These are phyloP conservation scores for Corymbia calophylla DNA, from an alignment of 441 rosid genomes.

Conservation along the genomic window DNA sequence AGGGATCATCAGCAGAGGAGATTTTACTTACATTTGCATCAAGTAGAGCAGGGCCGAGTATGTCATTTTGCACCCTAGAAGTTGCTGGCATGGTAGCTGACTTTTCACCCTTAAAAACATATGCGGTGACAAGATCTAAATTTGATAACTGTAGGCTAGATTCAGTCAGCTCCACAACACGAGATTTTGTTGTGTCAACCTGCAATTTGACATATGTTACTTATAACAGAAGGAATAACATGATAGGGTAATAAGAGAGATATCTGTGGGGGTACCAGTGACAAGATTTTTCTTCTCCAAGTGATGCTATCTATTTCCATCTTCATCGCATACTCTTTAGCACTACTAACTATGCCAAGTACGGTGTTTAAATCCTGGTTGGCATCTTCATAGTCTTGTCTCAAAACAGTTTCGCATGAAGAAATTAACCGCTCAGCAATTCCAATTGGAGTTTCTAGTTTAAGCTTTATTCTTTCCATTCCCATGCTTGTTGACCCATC, in stretches of 20 bases:
- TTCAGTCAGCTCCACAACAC: slow-evolving; percentile 65
- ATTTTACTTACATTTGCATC: slow-evolving; percentile 62
- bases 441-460: slow-evolving; percentile 82
- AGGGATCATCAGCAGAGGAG: neutral
- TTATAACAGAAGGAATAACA: neutral
- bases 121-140: slow-evolving; percentile 59
- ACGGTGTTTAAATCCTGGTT: slow-evolving; percentile 54
- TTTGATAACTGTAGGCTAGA: slow-evolving; percentile 73
- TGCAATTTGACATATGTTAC: slow-evolving; percentile 18
- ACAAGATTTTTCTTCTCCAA: slow-evolving; percentile 62
- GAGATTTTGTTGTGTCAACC: slow-evolving; percentile 65
- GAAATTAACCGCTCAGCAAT: slow-evolving; percentile 81
- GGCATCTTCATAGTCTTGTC: slow-evolving; percentile 50
- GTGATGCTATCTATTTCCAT: slow-evolving; percentile 80
- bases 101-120: slow-evolving; percentile 51
- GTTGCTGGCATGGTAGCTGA: slow-evolving; percentile 41
- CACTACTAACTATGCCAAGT: slow-evolving; percentile 43
- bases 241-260: neutral
- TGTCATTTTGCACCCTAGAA: slow-evolving; percentile 55
- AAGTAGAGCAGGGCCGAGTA: slow-evolving; percentile 66
- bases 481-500: slow-evolving; percentile 78
- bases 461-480: slow-evolving; percentile 86
- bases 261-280: slow-evolving; percentile 37
- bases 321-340: slow-evolving; percentile 37
- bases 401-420: slow-evolving; percentile 52